Evolutionary conservation across 2,329 filamentous ascomycete genomes (phyloP).

Genomic region (Monosporascus sp.): DNA sequence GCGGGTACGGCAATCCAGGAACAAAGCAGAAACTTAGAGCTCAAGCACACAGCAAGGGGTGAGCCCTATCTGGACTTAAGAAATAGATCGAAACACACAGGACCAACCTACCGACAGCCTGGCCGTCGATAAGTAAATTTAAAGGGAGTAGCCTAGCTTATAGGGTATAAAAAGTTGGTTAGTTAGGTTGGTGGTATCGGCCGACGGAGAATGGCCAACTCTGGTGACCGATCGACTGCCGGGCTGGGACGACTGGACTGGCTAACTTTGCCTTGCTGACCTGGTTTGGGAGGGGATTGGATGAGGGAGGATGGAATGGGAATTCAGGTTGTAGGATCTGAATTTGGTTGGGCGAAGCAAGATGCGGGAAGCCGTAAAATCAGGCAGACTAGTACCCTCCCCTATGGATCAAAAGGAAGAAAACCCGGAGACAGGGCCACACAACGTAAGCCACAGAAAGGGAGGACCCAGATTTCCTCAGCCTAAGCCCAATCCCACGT

Average conservation of each 20-base stretch:
- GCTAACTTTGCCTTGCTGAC: background rate
- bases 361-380: background rate
- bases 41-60: too few relatives aligned
- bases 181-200: background rate
- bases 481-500: background rate
- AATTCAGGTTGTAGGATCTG: background rate
- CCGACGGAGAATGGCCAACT: background rate
- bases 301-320: background rate
- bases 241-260: slow-evolving; percentile 19
- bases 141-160: background rate
- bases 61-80: background rate
- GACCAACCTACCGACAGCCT: background rate
- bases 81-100: background rate
- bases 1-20: background rate
- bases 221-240: slow-evolving; percentile 10
- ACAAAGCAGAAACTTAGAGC: background rate
- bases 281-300: slow-evolving; percentile 5
- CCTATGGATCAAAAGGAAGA: background rate
- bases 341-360: background rate
- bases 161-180: background rate
- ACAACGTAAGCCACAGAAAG: background rate
- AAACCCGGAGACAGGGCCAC: background rate
- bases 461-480: background rate
- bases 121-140: too few relatives aligned
- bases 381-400: background rate